phyloP scores from a whole-genome alignment of 2,329 filamentous ascomycete genomes.

The Aspergillus felis region DNA sequence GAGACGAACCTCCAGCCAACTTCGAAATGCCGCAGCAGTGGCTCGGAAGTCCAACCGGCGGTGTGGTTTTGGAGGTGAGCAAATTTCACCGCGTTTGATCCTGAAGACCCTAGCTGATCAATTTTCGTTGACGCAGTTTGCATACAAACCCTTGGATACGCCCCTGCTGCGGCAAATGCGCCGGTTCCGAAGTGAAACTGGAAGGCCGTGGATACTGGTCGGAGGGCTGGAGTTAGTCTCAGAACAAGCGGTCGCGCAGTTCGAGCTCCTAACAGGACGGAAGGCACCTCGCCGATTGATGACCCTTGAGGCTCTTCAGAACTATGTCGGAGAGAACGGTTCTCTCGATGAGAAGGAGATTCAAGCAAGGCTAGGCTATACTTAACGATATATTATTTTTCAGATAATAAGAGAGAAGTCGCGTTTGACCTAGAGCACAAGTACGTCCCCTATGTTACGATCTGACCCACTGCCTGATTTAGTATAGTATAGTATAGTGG shows the following conservation, averaged over 20 bases:
- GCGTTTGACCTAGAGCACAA: neutral
- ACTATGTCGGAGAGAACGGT: constrained; percentile 34
- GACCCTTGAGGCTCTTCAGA: constrained; percentile 57
- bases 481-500: too few species aligned
- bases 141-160: constrained; percentile 70
- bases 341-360: constrained; percentile 38
- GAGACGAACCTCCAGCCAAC: constrained; percentile 61
- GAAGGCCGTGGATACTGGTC: constrained; percentile 63
- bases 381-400: constrained; percentile 7
- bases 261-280: constrained; percentile 73
- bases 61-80: constrained; percentile 66
- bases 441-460: neutral
- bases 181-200: constrained; percentile 52
- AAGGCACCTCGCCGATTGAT: constrained; percentile 68
- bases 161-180: constrained; percentile 67
- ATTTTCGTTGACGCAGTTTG: constrained; percentile 31
- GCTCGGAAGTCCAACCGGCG: constrained; percentile 69
- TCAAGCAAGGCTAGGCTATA: constrained; percentile 29
- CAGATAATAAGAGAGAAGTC: neutral
- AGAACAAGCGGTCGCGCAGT: constrained; percentile 77
- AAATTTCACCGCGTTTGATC: neutral
- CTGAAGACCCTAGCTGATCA: constrained; percentile 2
- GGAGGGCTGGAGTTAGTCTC: constrained; percentile 72
- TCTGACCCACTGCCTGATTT: neutral
- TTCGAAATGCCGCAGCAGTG: constrained; percentile 67